A percentile compares a stretch with the other conserved stretches of the same genome.
These are phyloP conservation scores for Colletotrichum camelliae DNA, from an alignment of 2,329 filamentous ascomycete genomes.

Conservation along the genomic window DNA sequence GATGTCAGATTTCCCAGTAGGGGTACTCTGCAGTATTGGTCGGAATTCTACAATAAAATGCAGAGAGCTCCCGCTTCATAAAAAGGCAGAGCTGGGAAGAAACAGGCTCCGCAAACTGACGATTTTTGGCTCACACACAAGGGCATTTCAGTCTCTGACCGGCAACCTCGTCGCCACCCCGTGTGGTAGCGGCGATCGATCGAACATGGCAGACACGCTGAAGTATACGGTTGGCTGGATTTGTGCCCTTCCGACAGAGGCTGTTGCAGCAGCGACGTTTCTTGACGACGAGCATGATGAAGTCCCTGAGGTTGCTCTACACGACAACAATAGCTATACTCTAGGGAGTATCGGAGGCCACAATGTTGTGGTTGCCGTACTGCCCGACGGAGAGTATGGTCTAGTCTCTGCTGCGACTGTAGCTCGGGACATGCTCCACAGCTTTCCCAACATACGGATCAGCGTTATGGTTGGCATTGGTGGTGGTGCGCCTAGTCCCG, in stretches of 20 bases:
- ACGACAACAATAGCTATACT: not conserved
- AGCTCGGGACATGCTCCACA: constrained; percentile 31
- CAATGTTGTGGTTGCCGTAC: not conserved
- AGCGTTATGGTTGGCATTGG: constrained; percentile 40
- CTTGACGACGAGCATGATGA: not conserved
- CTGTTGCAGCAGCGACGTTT: not conserved
- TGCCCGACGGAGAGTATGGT: constrained; percentile 16
- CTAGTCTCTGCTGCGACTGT: constrained; percentile 17
- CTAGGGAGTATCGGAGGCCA: not conserved
- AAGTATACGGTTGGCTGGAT: not conserved
- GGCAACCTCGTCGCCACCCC: too few relatives aligned
- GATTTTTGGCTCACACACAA: too few relatives aligned
- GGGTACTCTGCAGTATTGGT: too few relatives aligned
- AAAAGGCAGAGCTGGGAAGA: too few relatives aligned
- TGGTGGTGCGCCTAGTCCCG: constrained; percentile 37
- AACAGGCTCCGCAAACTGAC: too few relatives aligned
- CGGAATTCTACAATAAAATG: too few relatives aligned
- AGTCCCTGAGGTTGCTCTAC: not conserved
- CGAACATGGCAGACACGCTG: too few relatives aligned
- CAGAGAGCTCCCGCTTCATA: too few relatives aligned
- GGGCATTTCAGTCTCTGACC: too few relatives aligned
- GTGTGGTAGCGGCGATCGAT: too few relatives aligned
- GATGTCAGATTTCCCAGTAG: too few relatives aligned
- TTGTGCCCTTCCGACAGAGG: not conserved
- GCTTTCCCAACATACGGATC: constrained; percentile 34